Percentiles rank a stretch among this genome's conserved stretches.
Conservation (phyloP, 2,329 filamentous ascomycete genomes). For the Zalaria obscura region DNA sequence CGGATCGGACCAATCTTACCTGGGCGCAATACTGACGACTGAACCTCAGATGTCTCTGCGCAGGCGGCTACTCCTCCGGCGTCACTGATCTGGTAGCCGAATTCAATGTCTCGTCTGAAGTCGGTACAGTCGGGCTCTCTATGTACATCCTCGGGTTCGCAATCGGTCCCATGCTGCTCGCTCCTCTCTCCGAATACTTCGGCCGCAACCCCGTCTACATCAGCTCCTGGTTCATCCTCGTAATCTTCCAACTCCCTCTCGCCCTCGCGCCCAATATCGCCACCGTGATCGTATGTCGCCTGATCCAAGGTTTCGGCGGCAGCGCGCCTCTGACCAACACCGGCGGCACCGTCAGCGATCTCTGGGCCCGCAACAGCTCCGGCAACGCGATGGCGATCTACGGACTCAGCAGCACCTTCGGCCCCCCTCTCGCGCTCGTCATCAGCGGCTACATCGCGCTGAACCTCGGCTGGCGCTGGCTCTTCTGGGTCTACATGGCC, state of each 20-base stretch:
- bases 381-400: constrained; percentile 22
- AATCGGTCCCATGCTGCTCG: constrained; percentile 14
- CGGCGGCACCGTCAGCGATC: constrained; percentile 16
- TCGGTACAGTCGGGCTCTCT: constrained; percentile 19
- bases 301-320: constrained; percentile 16
- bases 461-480: constrained; percentile 8
- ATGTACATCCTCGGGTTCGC: constrained; percentile 15
- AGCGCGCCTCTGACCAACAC: constrained; percentile 21
- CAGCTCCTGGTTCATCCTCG: constrained; percentile 16
- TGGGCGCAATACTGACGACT: constrained; percentile 4
- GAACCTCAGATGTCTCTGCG: constrained; percentile 1
- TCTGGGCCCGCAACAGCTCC: constrained; percentile 18
- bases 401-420: constrained; percentile 21
- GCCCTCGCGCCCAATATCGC: constrained; percentile 4
- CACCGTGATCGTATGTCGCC: constrained; percentile 15
- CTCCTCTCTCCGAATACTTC: constrained; percentile 21
- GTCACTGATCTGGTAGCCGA: constrained; percentile 2
- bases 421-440: constrained; percentile 20
- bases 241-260: constrained; percentile 15
- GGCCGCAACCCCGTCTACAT: constrained; percentile 21
- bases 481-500: constrained; percentile 15
- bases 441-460: constrained; percentile 20
- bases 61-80: constrained; percentile 5
- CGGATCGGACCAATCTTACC: not conserved
- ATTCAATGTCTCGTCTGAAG: constrained; percentile 16